Conservation (phyloP, 768 basidiomycete genomes). For the Amylocystis lapponica region DNA sequence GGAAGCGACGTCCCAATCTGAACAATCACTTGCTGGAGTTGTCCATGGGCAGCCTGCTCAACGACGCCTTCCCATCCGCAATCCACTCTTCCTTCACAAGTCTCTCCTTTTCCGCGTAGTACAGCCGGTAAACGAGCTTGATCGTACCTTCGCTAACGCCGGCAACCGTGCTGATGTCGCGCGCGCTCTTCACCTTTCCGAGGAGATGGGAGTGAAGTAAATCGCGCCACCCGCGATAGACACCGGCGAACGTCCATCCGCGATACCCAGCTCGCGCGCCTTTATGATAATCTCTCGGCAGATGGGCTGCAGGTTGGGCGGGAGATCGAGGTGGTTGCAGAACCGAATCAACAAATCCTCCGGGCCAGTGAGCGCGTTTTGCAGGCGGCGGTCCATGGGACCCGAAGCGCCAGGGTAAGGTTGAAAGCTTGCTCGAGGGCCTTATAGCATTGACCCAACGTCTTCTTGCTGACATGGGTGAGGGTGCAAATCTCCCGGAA, state of each 20-base stretch:
- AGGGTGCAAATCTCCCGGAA: conserved; percentile 95
- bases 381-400: conserved; percentile 24
- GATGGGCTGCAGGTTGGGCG: conserved; percentile 75
- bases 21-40: conserved; percentile 13
- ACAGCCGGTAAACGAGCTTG: conserved; percentile 79
- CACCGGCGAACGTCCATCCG: conserved; percentile 90
- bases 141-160: conserved; percentile 96
- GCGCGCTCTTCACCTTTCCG: conserved; percentile 65
- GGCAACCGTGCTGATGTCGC: conserved; percentile 86
- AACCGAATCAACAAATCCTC: conserved; percentile 89
- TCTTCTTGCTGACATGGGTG: conserved; percentile 92
- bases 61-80: conserved; percentile 65
- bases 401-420: conserved; percentile 73
- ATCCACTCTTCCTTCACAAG: conserved; percentile 85
- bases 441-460: conserved; percentile 90
- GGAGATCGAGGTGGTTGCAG: conserved; percentile 87
- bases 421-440: conserved; percentile 86
- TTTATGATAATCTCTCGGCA: conserved; percentile 78
- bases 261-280: conserved; percentile 79
- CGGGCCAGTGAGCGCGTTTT: conserved; percentile 57
- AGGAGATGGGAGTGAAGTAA: conserved; percentile 83
- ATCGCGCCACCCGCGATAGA: conserved; percentile 99
- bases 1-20: not conserved
- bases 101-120: conserved; percentile 68
- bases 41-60: conserved; percentile 33